Evolutionary conservation across 352 stramenopile genomes (phyloP).

Genomic region (Pythium sukuiense): DNA sequence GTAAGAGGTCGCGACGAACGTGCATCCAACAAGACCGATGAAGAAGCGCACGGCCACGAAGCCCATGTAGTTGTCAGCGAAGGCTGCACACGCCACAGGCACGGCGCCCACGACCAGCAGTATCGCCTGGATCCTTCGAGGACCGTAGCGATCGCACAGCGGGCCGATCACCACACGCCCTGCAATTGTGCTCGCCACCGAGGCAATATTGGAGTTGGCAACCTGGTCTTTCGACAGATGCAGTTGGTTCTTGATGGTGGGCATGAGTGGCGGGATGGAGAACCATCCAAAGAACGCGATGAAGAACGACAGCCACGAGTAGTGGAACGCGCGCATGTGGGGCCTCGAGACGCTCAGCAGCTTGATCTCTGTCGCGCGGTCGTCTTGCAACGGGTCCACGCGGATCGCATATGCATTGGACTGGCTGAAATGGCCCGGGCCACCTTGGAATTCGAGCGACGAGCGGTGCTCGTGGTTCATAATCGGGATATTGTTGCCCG

Average conservation of each 20-base stretch:
- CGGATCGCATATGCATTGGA: conserved; percentile 9
- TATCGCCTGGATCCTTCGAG: conserved; percentile 75
- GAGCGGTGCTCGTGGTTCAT: conserved; percentile 7
- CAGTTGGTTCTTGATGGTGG: conserved; percentile 89
- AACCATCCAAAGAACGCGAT: conserved; percentile 96
- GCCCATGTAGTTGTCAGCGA: conserved; percentile 74
- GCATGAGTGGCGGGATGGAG: conserved; percentile 91
- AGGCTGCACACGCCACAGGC: conserved; percentile 76
- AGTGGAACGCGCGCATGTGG: conserved; percentile 95
- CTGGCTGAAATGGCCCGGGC: not conserved
- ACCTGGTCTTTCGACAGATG: conserved; percentile 84
- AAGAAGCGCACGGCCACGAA: conserved; percentile 91
- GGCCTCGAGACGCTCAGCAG: conserved; percentile 65
- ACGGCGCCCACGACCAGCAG: conserved; percentile 83
- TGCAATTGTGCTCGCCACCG: conserved; percentile 89
- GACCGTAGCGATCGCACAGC: conserved; percentile 91
- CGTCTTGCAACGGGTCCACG: conserved; percentile 29
- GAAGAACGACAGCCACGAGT: conserved; percentile 93
- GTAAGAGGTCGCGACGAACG: conserved; percentile 93
- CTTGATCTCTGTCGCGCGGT: conserved; percentile 61
- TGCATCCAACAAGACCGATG: conserved; percentile 92
- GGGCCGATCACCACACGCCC: conserved; percentile 89
- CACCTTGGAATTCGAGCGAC: conserved; percentile 8
- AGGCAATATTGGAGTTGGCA: conserved; percentile 90
- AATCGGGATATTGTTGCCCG: not conserved